Base-by-base conservation (phyloP, 2,329 filamentous ascomycete species). In the Aspergillus luchuensis region DNA sequence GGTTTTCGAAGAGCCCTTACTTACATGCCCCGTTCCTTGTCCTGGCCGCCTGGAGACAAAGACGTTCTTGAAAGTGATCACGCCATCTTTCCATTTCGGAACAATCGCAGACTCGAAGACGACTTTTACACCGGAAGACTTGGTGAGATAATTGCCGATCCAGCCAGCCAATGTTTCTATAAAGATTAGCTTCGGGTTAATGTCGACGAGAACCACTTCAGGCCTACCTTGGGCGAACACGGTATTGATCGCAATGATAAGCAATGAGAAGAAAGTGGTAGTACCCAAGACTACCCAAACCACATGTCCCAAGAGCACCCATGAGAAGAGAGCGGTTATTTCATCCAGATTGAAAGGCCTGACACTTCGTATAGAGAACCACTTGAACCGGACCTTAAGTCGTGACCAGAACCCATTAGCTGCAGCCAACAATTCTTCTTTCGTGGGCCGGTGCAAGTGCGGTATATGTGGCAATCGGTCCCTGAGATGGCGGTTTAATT, bases 91-190 rank as follows among this genome's bases (percentile, higher is more conserved):
- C 95, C 95, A 99, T 74, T 91, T 95, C 10, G 95, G 95, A 19
- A 99, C 95, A 70, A 99, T 97, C 21, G 95, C 95, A 41, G 92
- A 97, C 78, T 99, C 95, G 74, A 99, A 99, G 57, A 99, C 89
- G 33, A 99, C 91, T 41, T 92, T 95, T 51, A 98, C 83, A 5
- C 95, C 95, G 8, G 93, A 95, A 17, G 93, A 97, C 72, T 94
- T 88, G 2, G 95, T 99, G 25, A 99, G 81, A 76, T 98, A 97
- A 76, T 97, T 96, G 15, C 95, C 95, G 52, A 98, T 86, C 91
- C 92, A 96, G 70, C 91, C 87, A 21, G 94, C 95, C 30, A 99
- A 82, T 4, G 91, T 96, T 86, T 99, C 95, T 91, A 63, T 33
- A 23, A 15, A 54, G 6, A 48, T 73, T 64, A 74, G 69, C 38